Evolutionary conservation across 257 asterid species (phyloP), one percentile per base, ranked within the genome.

Genomic region (Knoxia roxburghii): DNA sequence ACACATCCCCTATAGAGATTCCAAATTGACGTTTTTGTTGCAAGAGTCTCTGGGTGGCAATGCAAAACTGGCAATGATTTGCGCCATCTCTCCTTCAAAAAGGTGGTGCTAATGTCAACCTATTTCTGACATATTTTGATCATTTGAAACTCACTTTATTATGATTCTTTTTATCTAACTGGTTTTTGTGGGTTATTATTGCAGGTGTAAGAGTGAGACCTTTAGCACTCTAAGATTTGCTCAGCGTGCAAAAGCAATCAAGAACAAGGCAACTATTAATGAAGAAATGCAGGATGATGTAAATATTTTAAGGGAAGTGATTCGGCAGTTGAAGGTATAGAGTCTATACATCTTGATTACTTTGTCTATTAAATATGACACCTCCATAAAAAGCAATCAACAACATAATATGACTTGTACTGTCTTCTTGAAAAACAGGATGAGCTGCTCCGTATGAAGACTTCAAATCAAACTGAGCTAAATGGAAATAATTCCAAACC

Each of bases 1-100:
- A 76, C 99, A 93, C 83, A 88, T 93, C 67, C 98, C 99, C 6
- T 93, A 93, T 72, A 83, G 99, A 83, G 99, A 93, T 83, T 94
- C 99, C 58, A 94, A 94, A 80, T 74, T 94, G 83, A 94, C 99
- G 48, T 94, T 94, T 82, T 78, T 94, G 75, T 81, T 94, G 75
- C 99, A 94, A 84, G 99, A 94, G 78, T 94, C 99, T 67, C 85
- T 94, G 15, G 99, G 99, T 46, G 99, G 97, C 49, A 94, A 94
- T 68, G 97, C 99, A 52, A 94, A 94, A 86, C 72, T 94, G 78
- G 97, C 96, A 21, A 94, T 94, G 97, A 86, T 94, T 71, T 94
- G 99, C 78, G 97, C 96, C 72, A 81, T 94, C 75, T 85, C 97
- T 80, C 99, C 96, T 24, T 78, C 88, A 66, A 95, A 69, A 81